Conservation (phyloP, 1,284 basidiomycete genomes). For the Trichosporon asahii region DNA sequence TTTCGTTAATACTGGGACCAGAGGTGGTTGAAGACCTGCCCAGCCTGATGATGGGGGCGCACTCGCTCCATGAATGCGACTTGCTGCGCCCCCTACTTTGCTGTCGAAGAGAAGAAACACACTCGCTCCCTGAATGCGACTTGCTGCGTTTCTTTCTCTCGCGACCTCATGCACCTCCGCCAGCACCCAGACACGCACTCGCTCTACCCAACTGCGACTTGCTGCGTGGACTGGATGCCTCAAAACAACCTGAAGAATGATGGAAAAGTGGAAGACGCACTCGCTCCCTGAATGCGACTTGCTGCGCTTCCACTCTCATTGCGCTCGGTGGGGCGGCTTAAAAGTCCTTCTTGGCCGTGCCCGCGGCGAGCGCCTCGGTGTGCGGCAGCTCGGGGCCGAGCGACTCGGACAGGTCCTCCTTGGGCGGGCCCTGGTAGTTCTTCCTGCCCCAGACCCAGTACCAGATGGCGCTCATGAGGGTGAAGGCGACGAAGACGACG, state of each 20-base stretch:
- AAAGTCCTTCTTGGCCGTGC: background rate
- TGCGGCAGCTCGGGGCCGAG: background rate
- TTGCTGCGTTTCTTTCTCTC: background rate
- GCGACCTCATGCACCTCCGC: background rate
- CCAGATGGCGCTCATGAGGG: slow-evolving; percentile 58
- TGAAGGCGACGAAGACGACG: slow-evolving; percentile 63
- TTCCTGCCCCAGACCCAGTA: slow-evolving; percentile 54
- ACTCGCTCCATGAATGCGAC: slow-evolving; percentile 1
- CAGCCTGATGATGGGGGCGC: background rate
- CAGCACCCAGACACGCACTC: background rate
- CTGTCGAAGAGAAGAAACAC: background rate
- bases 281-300: background rate
- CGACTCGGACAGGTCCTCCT: slow-evolving; percentile 17
- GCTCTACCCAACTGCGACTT: background rate
- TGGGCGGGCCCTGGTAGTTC: slow-evolving; percentile 43
- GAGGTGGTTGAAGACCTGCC: too few species aligned
- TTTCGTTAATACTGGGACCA: too few species aligned
- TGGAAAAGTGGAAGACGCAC: background rate
- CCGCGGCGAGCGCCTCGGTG: background rate
- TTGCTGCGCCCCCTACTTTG: background rate
- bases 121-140: slow-evolving; percentile 1
- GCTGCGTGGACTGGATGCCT: background rate
- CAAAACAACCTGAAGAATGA: background rate
- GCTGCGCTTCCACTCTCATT: background rate
- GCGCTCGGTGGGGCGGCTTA: background rate